These are phyloP conservation scores for Pseudisothecium myosuroides DNA, from an alignment of 225 moss, liverwort and hornwort species.

Conservation along the genomic window DNA sequence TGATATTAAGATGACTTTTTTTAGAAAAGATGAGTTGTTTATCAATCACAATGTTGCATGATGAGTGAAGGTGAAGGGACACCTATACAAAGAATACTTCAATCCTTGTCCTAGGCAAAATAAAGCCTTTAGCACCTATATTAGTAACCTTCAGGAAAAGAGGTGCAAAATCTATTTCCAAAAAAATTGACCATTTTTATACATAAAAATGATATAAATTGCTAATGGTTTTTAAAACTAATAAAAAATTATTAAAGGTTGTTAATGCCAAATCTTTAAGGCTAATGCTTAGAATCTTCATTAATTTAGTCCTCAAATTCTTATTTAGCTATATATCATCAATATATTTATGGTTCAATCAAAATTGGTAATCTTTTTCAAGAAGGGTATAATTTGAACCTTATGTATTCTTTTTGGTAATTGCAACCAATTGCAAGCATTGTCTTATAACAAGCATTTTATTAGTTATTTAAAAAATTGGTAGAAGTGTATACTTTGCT, in stretches of 20 bases:
- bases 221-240: background rate
- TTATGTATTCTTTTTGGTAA: background rate
- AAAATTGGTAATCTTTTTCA: background rate
- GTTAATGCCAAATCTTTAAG: background rate
- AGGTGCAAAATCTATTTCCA: background rate
- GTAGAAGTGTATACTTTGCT: background rate
- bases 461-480: background rate
- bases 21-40: too few species aligned
- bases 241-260: background rate
- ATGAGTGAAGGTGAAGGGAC: background rate
- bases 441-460: too few species aligned
- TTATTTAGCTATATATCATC: background rate
- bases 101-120: background rate
- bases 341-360: too few species aligned
- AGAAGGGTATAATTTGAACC: too few species aligned
- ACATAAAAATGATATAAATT: accelerated
- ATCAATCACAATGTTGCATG: background rate
- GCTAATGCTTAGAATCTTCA: background rate
- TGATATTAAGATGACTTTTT: too few species aligned
- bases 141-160: background rate
- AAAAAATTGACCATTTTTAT: background rate
- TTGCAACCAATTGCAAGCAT: background rate
- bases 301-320: background rate
- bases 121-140: background rate
- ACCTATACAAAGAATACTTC: too few species aligned